Base-by-base conservation (phyloP, 2,329 filamentous ascomycete genomes). In the Trichoderma atroviride region DNA sequence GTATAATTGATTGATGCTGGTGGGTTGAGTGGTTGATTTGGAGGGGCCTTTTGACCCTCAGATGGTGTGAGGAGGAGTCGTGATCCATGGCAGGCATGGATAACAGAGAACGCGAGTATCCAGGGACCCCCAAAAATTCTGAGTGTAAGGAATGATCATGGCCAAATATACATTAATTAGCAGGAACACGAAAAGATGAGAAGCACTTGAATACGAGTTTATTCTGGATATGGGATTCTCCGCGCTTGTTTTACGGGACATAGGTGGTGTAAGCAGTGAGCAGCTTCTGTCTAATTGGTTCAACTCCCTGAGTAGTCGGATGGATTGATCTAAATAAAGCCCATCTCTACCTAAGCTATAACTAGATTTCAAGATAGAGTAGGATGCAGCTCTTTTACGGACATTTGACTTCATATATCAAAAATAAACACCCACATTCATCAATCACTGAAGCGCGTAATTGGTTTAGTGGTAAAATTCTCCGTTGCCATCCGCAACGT, bases 391-490 rank as follows among this genome's bases (percentile, higher is more conserved):
- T 19, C 9, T 22, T 27, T 4, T 13, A 4, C 19, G 16, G 9
- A 57, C 7, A 0, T 16, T 0, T 24, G 11, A 2, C 10, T 50
- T 33, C 37, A 61, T 61, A 13, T 4, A n/a, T 2, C 3, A 14
- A 27, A 52, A 33, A 4, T 7, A 0, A 1, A 1, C 57, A 2
- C 10, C 4, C 1, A 3, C 5, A 1, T 52, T 14, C 55, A 67
- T 59, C 55, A 52, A 35, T 47, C 24, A 14, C 2, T 16, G 6
- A 43, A 37, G 10, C 47, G 68, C 68, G 68, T 69, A 69, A 69
- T 69, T 69, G 62, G 68, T 69, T 69, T 69, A 69, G 68, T 69
- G 68, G 62, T 69, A 69, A 67, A 69, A 69, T 69, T 69, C 68
- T 69, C 68, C 68, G 62, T 69, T 69, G 68, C 68, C 62, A 69